These are phyloP conservation scores for Saccharomycopsis phalli DNA, from an alignment of 1,139 yeast genomes.

Conservation along the genomic window DNA sequence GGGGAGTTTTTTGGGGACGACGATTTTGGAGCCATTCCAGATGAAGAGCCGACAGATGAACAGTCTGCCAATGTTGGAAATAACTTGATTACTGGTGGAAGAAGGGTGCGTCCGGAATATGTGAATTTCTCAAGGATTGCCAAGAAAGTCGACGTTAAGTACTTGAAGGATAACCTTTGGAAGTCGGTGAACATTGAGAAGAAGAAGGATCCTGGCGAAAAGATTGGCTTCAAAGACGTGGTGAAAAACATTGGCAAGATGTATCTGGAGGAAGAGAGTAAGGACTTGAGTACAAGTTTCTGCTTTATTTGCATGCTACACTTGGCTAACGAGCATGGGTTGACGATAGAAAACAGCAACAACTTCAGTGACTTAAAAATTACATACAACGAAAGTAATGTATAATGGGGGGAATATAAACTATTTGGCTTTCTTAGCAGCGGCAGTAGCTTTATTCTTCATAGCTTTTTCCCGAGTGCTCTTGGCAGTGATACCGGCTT, in stretches of 20 bases:
- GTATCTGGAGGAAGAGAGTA: conserved; percentile 43
- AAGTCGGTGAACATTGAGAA: conserved; percentile 31
- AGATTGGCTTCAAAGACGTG: conserved; percentile 30
- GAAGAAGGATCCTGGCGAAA: conserved; percentile 8
- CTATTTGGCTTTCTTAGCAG: conserved; percentile 29
- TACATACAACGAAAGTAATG: conserved; percentile 14
- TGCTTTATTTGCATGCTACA: conserved; percentile 55
- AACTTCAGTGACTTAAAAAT: conserved; percentile 50
- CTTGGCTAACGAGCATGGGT: conserved; percentile 82
- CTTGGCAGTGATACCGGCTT: conserved; percentile 66
- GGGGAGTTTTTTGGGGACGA: conserved; percentile 28
- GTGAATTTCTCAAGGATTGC: conserved; percentile 50
- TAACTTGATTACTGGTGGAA: conserved; percentile 33
- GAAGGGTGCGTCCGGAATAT: conserved; percentile 46
- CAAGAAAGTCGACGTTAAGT: conserved; percentile 59
- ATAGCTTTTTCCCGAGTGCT: conserved; percentile 49
- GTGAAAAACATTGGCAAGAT: conserved; percentile 42
- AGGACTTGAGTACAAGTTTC: conserved; percentile 68
- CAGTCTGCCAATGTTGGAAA: conserved; percentile 23
- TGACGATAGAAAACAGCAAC: conserved; percentile 47
- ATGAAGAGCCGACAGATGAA: conserved; percentile 29
- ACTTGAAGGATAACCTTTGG: conserved; percentile 82
- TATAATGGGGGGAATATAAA: background rate
- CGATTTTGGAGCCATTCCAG: conserved; percentile 38
- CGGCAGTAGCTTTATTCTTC: conserved; percentile 41